A percentile compares a stretch with the other conserved stretches of the same genome.
Evolutionary conservation across 164 flowering plant genomes (phyloP).

Genomic region (Kalanchoe fedtschenkoi): DNA sequence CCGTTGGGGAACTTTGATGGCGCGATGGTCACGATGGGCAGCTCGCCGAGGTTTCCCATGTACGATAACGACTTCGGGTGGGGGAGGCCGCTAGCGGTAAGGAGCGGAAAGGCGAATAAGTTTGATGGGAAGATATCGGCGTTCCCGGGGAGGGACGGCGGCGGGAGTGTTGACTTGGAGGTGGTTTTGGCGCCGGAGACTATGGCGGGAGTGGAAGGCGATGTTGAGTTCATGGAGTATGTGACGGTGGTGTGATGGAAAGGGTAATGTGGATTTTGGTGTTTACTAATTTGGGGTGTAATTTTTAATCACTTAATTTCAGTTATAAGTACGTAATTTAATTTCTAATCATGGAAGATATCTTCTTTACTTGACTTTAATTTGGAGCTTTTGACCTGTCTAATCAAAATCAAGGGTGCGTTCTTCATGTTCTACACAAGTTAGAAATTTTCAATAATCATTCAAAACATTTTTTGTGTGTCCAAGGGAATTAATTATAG

Average conservation of each 20-base stretch:
- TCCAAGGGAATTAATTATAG: no score
- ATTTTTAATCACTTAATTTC: no score
- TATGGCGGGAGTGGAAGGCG: slow-evolving; percentile 55
- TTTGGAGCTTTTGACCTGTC: no score
- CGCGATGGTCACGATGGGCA: slow-evolving; percentile 69
- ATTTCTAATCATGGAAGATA: no score
- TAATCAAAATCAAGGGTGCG: no score
- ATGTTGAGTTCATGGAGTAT: slow-evolving; percentile 32
- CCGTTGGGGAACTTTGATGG: slow-evolving; percentile 75
- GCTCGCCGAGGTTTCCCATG: slow-evolving; percentile 84
- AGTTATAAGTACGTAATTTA: no score
- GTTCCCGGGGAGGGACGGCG: slow-evolving; percentile 81
- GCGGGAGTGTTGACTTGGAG: slow-evolving; percentile 83
- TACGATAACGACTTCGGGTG: slow-evolving; percentile 87
- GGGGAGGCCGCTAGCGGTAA: slow-evolving; percentile 72
- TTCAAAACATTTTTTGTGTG: no score
- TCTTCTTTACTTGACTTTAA: no score
- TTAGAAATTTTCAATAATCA: no score
- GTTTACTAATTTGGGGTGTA: no score
- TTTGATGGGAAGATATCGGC: slow-evolving; percentile 92
- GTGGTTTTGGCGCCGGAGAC: slow-evolving; percentile 67
- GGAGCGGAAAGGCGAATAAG: slow-evolving; percentile 75
- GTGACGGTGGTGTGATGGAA: slow-evolving; percentile 7
- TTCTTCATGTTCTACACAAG: no score
- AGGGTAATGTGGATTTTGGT: not conserved